A percentile compares a stretch with the other conserved stretches of the same genome.
These are phyloP conservation scores for Botrytis byssoidea DNA, from an alignment of 2,329 filamentous ascomycete genomes.

Conservation along the genomic window DNA sequence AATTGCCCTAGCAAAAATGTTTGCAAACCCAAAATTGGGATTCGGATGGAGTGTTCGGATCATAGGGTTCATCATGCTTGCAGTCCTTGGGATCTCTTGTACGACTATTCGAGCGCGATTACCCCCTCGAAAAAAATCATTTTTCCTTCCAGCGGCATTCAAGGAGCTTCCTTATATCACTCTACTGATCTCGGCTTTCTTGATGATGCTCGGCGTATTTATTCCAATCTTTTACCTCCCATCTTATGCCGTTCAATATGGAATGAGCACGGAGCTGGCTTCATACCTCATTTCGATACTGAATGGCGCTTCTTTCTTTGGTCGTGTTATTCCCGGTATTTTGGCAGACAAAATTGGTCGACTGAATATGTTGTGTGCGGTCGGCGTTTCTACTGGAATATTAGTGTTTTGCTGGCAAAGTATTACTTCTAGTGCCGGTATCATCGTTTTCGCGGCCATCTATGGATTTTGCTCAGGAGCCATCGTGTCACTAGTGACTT, in stretches of 20 bases:
- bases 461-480: conserved; percentile 33
- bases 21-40: conserved; percentile 25
- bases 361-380: conserved; percentile 35
- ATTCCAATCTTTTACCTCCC: conserved; percentile 49
- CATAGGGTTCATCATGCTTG: conserved; percentile 44
- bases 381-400: conserved; percentile 16
- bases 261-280: conserved; percentile 48
- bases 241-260: conserved; percentile 45
- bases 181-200: conserved; percentile 13
- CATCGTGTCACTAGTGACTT: conserved; percentile 36
- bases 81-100: conserved; percentile 17
- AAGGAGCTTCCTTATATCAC: conserved; percentile 13
- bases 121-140: conserved; percentile 15
- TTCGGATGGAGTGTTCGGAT: conserved; percentile 39
- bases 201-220: conserved; percentile 50
- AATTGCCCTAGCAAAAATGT: conserved; percentile 16
- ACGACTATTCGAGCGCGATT: conserved; percentile 9
- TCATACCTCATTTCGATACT: conserved; percentile 53
- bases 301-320: conserved; percentile 32
- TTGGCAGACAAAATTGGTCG: conserved; percentile 29
- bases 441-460: conserved; percentile 20
- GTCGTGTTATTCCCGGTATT: conserved; percentile 19
- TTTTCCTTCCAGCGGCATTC: conserved; percentile 18
- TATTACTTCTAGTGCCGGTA: conserved; percentile 10
- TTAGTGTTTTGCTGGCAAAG: conserved; percentile 21